These are phyloP conservation scores for Suillus subalutaceus DNA, from an alignment of 768 basidiomycete genomes.

Conservation along the genomic window DNA sequence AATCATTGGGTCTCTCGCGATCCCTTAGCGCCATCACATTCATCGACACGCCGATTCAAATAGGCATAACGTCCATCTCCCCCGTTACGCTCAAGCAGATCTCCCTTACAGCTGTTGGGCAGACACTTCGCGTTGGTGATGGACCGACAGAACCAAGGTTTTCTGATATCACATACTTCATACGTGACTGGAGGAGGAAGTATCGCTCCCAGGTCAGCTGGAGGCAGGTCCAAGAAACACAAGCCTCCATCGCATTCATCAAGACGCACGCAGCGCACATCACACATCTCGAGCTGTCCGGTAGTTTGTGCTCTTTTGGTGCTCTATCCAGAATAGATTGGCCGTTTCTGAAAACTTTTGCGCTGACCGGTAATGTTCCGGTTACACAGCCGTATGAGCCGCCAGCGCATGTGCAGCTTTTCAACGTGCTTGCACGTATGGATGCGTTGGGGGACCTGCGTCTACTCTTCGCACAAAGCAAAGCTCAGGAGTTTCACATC, in stretches of 20 bases:
- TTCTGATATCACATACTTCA: constrained; percentile 35
- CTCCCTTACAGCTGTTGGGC: constrained; percentile 36
- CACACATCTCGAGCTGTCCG: constrained; percentile 35
- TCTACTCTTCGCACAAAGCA: constrained; percentile 34
- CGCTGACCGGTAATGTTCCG: constrained; percentile 34
- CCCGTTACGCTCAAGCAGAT: constrained; percentile 27
- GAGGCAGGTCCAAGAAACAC: constrained; percentile 33
- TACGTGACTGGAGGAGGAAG: constrained; percentile 39
- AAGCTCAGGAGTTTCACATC: constrained; percentile 27
- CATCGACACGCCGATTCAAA: constrained; percentile 39
- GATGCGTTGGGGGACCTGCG: constrained; percentile 33
- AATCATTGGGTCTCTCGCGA: constrained; percentile 29
- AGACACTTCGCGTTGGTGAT: constrained; percentile 37
- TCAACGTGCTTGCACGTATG: constrained; percentile 34
- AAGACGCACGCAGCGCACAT: constrained; percentile 32
- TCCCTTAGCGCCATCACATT: constrained; percentile 31
- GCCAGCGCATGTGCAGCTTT: constrained; percentile 27
- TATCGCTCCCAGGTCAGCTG: constrained; percentile 34
- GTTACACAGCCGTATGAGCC: constrained; percentile 15
- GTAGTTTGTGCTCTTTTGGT: constrained; percentile 30
- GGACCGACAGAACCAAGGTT: constrained; percentile 36
- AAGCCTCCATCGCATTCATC: constrained; percentile 32
- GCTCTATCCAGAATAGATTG: constrained; percentile 34
- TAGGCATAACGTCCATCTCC: constrained; percentile 35
- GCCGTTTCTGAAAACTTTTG: constrained; percentile 32